Base-by-base conservation (phyloP, 2,329 filamentous ascomycete genomes). In the Aureobasidium subglaciale region DNA sequence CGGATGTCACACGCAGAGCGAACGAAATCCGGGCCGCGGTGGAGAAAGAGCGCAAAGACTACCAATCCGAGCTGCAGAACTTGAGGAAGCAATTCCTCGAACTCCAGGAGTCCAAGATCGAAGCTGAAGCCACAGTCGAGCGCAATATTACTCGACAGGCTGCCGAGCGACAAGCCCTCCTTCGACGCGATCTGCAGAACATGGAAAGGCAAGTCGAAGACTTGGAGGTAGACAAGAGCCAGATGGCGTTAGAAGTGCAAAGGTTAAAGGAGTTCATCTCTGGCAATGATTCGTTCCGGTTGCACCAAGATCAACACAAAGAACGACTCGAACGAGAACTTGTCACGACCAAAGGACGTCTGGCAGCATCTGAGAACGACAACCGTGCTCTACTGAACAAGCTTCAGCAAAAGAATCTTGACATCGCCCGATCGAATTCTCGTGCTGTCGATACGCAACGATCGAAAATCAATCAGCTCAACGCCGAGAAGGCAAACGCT, bases 321-420 rank as follows among this genome's bases (percentile, higher is more conserved):
- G 90, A 96, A 68, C 85, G 93, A 32, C 78, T 96, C 41, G 91
- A 97, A 69, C 83, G 90, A 20, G 93, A 99, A 68, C 79, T 97
- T 6, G 86, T 89, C 20, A 96, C 92, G 1, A 82, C 96, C 62
- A 95, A 93, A 69, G 91, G 91, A 58, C 86, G 92, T 20, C 77
- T 99, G 37, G 81, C 86, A 7, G 93, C 92, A 22, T 97, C 92
- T 0, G 92, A 99, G 69, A 96, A 97, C 64, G 92, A 97, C 72
- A 97, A 97, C 65, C 86, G 90, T 50, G 86, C 90, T 5, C 76
- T 99, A n/a, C 79, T 97, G 61, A 97, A 96, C 74, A 97, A 97
- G 71, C 79, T 99, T 16, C 92, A 97, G 65, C 92, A 97, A 66
- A 97, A 97, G 75, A 93, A 95, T 27, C 80, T 99, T 6, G 92